Percentiles rank a stretch among this genome's conserved stretches.
phyloP scores from a whole-genome alignment of 108 stramenopile genomes.

The Stephanodiscus triporus region DNA sequence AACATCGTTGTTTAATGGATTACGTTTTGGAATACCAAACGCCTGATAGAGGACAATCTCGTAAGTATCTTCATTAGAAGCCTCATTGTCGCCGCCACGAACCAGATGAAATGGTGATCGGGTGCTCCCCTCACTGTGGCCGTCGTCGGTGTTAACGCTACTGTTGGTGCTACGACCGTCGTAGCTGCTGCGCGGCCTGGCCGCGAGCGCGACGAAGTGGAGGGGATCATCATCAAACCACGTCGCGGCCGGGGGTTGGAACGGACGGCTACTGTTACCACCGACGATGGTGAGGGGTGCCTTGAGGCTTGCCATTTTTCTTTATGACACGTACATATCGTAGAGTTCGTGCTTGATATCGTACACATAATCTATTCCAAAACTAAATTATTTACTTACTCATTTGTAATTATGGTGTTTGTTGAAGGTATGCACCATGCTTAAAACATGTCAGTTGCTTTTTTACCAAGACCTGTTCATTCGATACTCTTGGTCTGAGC shows the following conservation, averaged over 20 bases:
- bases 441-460: too few relatives aligned
- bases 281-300: slow-evolving; percentile 40
- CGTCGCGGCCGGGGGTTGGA: slow-evolving; percentile 35
- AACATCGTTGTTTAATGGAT: background rate
- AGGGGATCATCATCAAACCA: slow-evolving; percentile 47
- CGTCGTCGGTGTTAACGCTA: background rate
- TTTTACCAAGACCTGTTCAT: too few relatives aligned
- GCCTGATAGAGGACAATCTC: slow-evolving; percentile 42
- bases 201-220: slow-evolving; percentile 38
- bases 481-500: slow-evolving; percentile 30
- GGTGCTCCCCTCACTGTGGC: too few relatives aligned
- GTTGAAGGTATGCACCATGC: too few relatives aligned
- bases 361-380: too few relatives aligned
- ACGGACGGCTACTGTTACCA: background rate
- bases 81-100: background rate
- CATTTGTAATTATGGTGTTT: too few relatives aligned
- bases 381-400: too few relatives aligned
- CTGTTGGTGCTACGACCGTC: background rate
- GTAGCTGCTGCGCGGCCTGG: background rate
- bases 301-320: slow-evolving; percentile 42
- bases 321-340: too few relatives aligned
- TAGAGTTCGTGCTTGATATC: too few relatives aligned
- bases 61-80: background rate
- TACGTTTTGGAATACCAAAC: slow-evolving; percentile 23
- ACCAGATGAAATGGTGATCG: background rate